Evolutionary conservation across 257 asterid genomes (phyloP), one percentile per base, ranked within the genome.

Genomic region (Jaltomata sinuosa): DNA sequence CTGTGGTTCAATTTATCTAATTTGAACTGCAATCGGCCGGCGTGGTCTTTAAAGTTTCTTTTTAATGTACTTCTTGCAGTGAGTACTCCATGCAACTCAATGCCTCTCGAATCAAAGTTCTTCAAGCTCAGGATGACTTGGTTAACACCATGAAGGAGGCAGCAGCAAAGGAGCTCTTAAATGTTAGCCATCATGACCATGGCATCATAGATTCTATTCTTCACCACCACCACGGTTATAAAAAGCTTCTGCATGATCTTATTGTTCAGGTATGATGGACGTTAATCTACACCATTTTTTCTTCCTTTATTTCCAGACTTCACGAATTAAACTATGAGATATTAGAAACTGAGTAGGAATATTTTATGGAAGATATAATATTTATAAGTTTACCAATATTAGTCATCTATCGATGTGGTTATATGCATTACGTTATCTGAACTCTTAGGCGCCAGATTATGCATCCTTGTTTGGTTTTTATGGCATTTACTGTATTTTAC

Each of bases 11-110:
- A 27, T 25, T 76, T 76, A 76, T 76, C 25, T 47, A 10, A 4
- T 82, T 47, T 59, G 27, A 79, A 32, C 38, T 82, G 68, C 61
- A 47, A 49, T 45, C 54, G 40, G 59, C 84, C 5, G 11, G 32
- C 65, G 21, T 21, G 42, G 53, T 3, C 19, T 76, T 72, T 12
- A 18, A 83, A 53, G 21, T 47, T 84, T 77, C 18, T 57, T 16
- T 79, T 71, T 64, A 68, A 72, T 54, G 85, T 78, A 78, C 45
- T 71, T 54, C 54, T 85, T 87, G 87, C 69, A 94, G 98, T 81
- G 98, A 93, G 87, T 94, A 94, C 89, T 94, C 98, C 3, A 93
- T 94, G 97, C 97, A 94, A 81, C 92, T 94, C 86, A 94, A 94
- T 89, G 94, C 95, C 83, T 94, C 97, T 65, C 95, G 98, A 64